Evolutionary conservation across 352 stramenopile genomes (phyloP).

Genomic region (Phytophthora sansomeana): DNA sequence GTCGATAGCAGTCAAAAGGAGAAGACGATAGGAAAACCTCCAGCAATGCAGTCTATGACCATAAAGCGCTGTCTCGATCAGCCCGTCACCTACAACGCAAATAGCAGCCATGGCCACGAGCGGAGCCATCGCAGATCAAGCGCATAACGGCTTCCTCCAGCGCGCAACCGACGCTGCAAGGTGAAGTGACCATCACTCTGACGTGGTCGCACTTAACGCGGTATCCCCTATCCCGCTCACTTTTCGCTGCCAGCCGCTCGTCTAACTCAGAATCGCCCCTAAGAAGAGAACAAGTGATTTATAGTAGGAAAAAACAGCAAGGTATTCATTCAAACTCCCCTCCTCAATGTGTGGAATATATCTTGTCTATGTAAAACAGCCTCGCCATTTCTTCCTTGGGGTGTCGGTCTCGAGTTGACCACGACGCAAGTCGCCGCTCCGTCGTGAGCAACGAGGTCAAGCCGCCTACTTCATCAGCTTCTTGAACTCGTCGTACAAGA

Average conservation of each 20-base stretch:
- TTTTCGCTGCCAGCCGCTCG: constrained; percentile 7
- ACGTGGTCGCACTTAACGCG: constrained; percentile 14
- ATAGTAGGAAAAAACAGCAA: constrained; percentile 39
- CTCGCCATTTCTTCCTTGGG: constrained; percentile 41
- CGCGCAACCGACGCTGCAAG: constrained; percentile 11
- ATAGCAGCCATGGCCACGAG: constrained; percentile 10
- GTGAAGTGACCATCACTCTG: constrained; percentile 37
- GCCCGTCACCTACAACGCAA: constrained; percentile 13
- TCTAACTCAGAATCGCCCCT: neutral
- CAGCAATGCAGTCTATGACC: neutral
- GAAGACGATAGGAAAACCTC: constrained; percentile 14
- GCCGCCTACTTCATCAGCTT: constrained; percentile 63
- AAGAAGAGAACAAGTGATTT: neutral
- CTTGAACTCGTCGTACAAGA: constrained; percentile 99
- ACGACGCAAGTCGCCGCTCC: constrained; percentile 12
- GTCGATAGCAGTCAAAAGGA: too few relatives aligned
- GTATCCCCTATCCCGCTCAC: neutral
- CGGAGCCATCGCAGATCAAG: constrained; percentile 1
- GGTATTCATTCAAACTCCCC: constrained; percentile 49
- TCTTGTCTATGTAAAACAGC: constrained; percentile 59
- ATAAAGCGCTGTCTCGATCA: too few relatives aligned
- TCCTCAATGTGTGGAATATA: constrained; percentile 50
- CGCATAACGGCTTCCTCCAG: constrained; percentile 19
- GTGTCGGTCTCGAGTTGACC: constrained; percentile 32
- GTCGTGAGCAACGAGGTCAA: constrained; percentile 25